Percentiles rank a stretch among this genome's conserved stretches.
These are phyloP conservation scores for Aspergillus fumigatus DNA, from an alignment of 2,329 filamentous ascomycete genomes.

Conservation along the genomic window DNA sequence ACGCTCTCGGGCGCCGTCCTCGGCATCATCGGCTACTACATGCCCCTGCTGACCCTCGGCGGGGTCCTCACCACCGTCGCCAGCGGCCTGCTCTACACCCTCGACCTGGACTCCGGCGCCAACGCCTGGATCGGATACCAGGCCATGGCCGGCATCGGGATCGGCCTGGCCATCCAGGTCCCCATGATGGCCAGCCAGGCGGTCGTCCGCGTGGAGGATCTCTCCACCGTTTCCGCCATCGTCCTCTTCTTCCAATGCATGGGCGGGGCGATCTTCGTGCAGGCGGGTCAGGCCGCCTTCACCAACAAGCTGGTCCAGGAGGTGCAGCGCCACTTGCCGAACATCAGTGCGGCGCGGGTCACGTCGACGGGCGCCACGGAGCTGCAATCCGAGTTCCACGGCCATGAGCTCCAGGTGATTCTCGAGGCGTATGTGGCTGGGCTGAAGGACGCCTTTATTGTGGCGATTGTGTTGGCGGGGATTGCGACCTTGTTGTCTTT, in stretches of 20 bases:
- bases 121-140: neutral
- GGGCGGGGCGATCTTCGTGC: neutral
- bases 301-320: neutral
- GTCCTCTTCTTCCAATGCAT: constrained; percentile 1
- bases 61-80: neutral
- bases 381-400: neutral
- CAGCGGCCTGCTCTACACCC: neutral
- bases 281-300: neutral
- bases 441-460: neutral
- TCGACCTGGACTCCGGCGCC: neutral
- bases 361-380: neutral
- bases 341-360: neutral
- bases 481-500: neutral
- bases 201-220: neutral
- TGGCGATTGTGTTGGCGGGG: neutral
- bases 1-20: neutral
- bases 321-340: neutral
- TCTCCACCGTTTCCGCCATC: neutral
- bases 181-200: constrained; percentile 1
- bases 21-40: neutral
- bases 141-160: neutral
- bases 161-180: neutral
- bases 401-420: neutral
- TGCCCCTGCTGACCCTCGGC: neutral
- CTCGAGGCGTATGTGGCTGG: neutral